A percentile compares a stretch with the other conserved stretches of the same genome.
Evolutionary conservation across 208 protist genomes (phyloP).

Genomic region (Leishmania gerbilli): DNA sequence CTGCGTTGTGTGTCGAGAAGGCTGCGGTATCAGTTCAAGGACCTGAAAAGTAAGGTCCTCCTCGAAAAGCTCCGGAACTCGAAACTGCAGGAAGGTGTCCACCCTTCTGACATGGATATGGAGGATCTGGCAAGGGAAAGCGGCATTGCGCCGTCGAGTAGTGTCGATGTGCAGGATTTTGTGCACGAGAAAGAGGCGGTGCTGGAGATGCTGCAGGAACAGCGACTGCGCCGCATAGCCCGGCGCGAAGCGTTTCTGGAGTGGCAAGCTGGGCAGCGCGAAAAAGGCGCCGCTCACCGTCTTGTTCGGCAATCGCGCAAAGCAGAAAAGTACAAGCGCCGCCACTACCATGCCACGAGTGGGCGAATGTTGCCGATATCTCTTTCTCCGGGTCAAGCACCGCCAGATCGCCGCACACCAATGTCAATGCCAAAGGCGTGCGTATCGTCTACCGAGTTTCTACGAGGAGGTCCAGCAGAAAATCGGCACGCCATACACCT

Average conservation of each 20-base stretch:
- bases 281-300: slow-evolving; percentile 83
- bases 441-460: slow-evolving; percentile 1
- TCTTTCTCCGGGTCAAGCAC: slow-evolving; percentile 7
- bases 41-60: slow-evolving; percentile 33
- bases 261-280: slow-evolving; percentile 85
- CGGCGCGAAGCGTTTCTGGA: slow-evolving; percentile 76
- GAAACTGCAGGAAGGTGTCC: slow-evolving; percentile 36
- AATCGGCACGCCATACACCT: not conserved
- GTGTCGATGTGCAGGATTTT: slow-evolving; percentile 24
- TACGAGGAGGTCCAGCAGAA: not conserved
- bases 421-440: not conserved
- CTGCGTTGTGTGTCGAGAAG: slow-evolving; percentile 16
- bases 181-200: slow-evolving; percentile 43
- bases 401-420: not conserved
- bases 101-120: slow-evolving; percentile 40
- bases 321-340: slow-evolving; percentile 75
- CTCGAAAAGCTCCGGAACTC: slow-evolving; percentile 19
- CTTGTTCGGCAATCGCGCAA: slow-evolving; percentile 64
- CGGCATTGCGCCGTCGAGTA: slow-evolving; percentile 31
- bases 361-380: slow-evolving; percentile 59
- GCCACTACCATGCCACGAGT: slow-evolving; percentile 68
- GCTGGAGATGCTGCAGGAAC: slow-evolving; percentile 53
- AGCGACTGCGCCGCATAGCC: slow-evolving; percentile 58
- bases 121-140: slow-evolving; percentile 42
- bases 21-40: slow-evolving; percentile 25